phyloP scores from a whole-genome alignment of 176 grass and related monocot genomes.

The Hyparrhenia diplandra region DNA sequence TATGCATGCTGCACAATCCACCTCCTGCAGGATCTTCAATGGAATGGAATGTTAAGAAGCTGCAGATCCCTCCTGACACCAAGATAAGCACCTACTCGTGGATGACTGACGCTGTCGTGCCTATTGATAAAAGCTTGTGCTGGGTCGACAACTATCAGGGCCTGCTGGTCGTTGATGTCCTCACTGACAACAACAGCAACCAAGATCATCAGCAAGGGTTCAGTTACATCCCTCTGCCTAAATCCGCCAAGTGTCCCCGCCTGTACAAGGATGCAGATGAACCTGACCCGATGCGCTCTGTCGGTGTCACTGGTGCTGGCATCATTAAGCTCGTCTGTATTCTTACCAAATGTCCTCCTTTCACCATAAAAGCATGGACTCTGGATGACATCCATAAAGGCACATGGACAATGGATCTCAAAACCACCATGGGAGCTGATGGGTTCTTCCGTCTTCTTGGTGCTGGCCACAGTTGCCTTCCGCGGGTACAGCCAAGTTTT shows the following conservation, averaged over 20 bases:
- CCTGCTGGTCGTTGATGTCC: not conserved
- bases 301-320: not conserved
- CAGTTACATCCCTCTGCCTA: too few relatives aligned
- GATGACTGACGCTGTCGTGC: not conserved
- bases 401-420: not conserved
- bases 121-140: not conserved
- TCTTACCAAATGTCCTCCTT: not conserved
- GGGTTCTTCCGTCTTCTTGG: not conserved
- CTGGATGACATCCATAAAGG: not conserved
- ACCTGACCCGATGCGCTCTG: not conserved
- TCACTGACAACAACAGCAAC: too few relatives aligned
- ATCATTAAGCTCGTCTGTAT: not conserved
- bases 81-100: not conserved
- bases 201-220: too few relatives aligned
- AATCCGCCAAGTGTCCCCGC: too few relatives aligned
- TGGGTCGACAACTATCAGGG: not conserved
- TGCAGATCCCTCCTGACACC: not conserved
- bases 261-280: not conserved
- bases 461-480: not conserved
- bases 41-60: not conserved
- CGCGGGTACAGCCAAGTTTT: not conserved
- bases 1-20: not conserved
- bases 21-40: not conserved
- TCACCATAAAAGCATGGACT: not conserved
- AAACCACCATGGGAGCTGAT: not conserved